phyloP scores from a whole-genome alignment of 2,329 filamentous ascomycete genomes.

The Saccharata proteae region DNA sequence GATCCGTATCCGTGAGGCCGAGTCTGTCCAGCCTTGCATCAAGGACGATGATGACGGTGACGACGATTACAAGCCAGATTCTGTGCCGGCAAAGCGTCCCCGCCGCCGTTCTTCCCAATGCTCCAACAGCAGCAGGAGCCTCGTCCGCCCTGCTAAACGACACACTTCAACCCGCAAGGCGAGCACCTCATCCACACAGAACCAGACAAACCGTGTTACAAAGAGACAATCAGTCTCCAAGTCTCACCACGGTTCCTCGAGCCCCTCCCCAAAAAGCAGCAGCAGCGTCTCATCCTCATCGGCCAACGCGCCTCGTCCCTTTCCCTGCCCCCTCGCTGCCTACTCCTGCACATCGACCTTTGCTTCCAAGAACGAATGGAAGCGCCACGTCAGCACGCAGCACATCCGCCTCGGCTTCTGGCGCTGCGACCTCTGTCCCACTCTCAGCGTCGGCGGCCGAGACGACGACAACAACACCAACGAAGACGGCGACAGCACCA shows the following conservation, averaged over 20 bases:
- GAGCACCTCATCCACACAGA: slow-evolving; percentile 3
- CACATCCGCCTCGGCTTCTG: slow-evolving; percentile 66
- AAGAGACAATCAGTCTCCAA: slow-evolving; percentile 2
- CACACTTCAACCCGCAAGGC: slow-evolving; percentile 1
- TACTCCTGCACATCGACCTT: slow-evolving; percentile 68
- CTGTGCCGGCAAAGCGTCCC: slow-evolving; percentile 10
- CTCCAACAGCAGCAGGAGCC: slow-evolving; percentile 12
- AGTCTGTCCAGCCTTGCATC: slow-evolving; percentile 23
- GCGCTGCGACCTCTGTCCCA: slow-evolving; percentile 55
- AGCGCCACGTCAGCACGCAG: slow-evolving; percentile 71
- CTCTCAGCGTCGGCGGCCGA: slow-evolving; percentile 18
- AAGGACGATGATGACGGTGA: slow-evolving; percentile 18
- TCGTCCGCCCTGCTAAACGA: too few species aligned
- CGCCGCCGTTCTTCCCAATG: slow-evolving; percentile 18
- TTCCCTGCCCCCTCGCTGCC: slow-evolving; percentile 65
- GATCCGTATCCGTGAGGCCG: slow-evolving; percentile 17
- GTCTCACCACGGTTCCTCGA: slow-evolving; percentile 1
- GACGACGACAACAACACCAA: too few species aligned
- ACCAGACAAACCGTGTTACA: slow-evolving; percentile 1
- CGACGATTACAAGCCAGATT: slow-evolving; percentile 22
- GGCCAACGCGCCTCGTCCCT: slow-evolving; percentile 35
- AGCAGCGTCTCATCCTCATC: slow-evolving; percentile 8
- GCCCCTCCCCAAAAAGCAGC: slow-evolving; percentile 2
- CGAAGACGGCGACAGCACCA: too few species aligned
- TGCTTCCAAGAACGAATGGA: slow-evolving; percentile 86